These are phyloP conservation scores for Graphilbum ipis-grandicollis DNA, from an alignment of 2,329 filamentous ascomycete species.

Conservation along the genomic window DNA sequence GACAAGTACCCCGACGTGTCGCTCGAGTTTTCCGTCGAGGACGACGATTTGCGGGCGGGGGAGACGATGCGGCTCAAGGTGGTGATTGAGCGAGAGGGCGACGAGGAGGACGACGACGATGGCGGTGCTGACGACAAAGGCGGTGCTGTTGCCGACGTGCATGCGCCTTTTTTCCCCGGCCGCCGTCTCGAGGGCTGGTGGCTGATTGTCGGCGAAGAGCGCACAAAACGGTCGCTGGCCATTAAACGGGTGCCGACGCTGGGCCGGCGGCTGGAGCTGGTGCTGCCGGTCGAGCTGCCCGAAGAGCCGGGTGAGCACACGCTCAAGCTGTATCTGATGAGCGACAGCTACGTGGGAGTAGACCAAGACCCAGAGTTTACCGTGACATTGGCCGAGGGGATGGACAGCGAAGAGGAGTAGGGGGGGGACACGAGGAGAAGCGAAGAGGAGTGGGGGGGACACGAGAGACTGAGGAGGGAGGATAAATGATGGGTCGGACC, in stretches of 20 bases:
- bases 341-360: constrained; percentile 90
- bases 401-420: constrained; percentile 87
- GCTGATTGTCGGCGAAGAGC: constrained; percentile 89
- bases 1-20: constrained; percentile 91
- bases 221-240: constrained; percentile 68
- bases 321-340: constrained; percentile 86
- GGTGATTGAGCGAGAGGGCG: constrained; percentile 67
- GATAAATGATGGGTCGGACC: no score
- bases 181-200: constrained; percentile 98
- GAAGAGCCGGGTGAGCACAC: constrained; percentile 61
- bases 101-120: constrained; percentile 50
- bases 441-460: no score
- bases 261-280: constrained; percentile 50
- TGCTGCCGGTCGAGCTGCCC: constrained; percentile 77
- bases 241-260: constrained; percentile 91
- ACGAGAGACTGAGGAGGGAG: neutral
- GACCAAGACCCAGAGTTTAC: constrained; percentile 89
- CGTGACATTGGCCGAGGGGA: constrained; percentile 73
- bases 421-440: constrained; percentile 1
- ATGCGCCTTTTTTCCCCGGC: constrained; percentile 83
- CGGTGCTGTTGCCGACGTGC: constrained; percentile 62
- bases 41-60: constrained; percentile 63
- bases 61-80: constrained; percentile 70
- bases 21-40: constrained; percentile 73
- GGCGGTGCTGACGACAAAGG: constrained; percentile 16